Base-by-base conservation (phyloP, 2,329 filamentous ascomycete species). In the Bisporella sp. region DNA sequence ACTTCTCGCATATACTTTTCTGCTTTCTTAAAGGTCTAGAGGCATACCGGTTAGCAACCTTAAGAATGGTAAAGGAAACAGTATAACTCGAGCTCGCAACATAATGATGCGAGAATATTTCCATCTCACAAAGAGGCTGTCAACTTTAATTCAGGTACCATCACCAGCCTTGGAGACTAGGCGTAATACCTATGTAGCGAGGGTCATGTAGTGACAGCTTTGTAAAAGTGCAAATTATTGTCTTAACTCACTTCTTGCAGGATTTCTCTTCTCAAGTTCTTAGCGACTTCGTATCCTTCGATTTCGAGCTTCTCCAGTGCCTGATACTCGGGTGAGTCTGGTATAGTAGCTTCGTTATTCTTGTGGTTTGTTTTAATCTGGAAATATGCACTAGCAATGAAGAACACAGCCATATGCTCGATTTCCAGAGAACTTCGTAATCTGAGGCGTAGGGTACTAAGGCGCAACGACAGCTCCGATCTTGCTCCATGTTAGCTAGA, bases 331-430 rank as follows among this genome's bases (percentile, higher is more conserved):
- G 83, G 80, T 0, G 87, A 88, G 5, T 82, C 81, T 1, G 84
- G 80, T 28, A 71, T 64, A 0, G 84, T 89, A 59, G 84, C 70
- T 1, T 78, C 73, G 8, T 37, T n/a, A n/a, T 37, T 37, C 35
- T n/a, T 37, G 42, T 78, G 66, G 50, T 91, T 80, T 1, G 81
- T 79, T 62, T 91, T 93, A 54, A 95, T 86, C 62, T 96, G 89
- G 62, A 83, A 96, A 58, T 84, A 84, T 0, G 84, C 85, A 58
- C 90, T 96, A 11, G 85, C 89, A 30, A 84, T 84, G 63, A 95
- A 96, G 69, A 96, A 96, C 1, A 81, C 75, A 31, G 85, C 89
- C 57, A 85, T 82, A 64, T 96, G 92, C 54, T 92, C 78, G 41
- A 95, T 68, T 63, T 95, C 89, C 13, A 96, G 72, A 2, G 87